Percentiles rank a stretch among this genome's conserved stretches.
Conservation (phyloP, 1,284 basidiomycete species). For the Phenoliferia sp. region DNA sequence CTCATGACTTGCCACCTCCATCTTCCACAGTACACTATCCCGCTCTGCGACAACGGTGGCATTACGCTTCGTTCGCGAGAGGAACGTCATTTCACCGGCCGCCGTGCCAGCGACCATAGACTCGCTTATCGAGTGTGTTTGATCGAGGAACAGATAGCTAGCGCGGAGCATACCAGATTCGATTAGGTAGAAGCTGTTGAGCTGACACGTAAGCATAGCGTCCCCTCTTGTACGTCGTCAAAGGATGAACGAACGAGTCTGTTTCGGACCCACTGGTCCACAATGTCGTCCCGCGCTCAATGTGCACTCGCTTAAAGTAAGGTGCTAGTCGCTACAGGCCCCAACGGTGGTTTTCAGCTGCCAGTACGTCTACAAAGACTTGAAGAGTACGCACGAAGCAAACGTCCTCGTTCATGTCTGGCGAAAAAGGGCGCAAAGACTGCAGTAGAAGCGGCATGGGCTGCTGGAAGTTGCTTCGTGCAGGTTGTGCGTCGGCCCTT, state of each 20-base stretch:
- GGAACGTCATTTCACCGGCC: slow-evolving; percentile 78
- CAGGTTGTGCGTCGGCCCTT: slow-evolving; percentile 7
- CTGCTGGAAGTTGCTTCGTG: slow-evolving; percentile 38
- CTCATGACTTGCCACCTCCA: slow-evolving; percentile 56
- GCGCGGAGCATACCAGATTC: slow-evolving; percentile 78
- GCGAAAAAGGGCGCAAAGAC: slow-evolving; percentile 35
- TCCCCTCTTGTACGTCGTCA: neutral
- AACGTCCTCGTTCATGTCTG: slow-evolving; percentile 45
- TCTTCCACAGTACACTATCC: slow-evolving; percentile 71
- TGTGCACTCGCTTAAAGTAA: slow-evolving; percentile 64
- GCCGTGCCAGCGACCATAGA: slow-evolving; percentile 83
- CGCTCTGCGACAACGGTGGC: slow-evolving; percentile 79
- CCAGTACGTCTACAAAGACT: slow-evolving; percentile 26
- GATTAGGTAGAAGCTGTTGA: slow-evolving; percentile 63
- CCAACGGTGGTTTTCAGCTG: slow-evolving; percentile 37
- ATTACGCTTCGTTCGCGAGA: slow-evolving; percentile 71
- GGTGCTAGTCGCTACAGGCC: slow-evolving; percentile 49
- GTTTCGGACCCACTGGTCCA: slow-evolving; percentile 71
- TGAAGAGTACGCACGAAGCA: slow-evolving; percentile 23
- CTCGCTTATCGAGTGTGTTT: slow-evolving; percentile 59
- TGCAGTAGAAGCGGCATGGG: slow-evolving; percentile 52
- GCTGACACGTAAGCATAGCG: neutral
- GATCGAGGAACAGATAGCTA: slow-evolving; percentile 50
- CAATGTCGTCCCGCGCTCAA: slow-evolving; percentile 59
- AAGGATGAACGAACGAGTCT: slow-evolving; percentile 53